phyloP scores from a whole-genome alignment of 768 basidiomycete genomes.

The Agaricus bisporus region DNA sequence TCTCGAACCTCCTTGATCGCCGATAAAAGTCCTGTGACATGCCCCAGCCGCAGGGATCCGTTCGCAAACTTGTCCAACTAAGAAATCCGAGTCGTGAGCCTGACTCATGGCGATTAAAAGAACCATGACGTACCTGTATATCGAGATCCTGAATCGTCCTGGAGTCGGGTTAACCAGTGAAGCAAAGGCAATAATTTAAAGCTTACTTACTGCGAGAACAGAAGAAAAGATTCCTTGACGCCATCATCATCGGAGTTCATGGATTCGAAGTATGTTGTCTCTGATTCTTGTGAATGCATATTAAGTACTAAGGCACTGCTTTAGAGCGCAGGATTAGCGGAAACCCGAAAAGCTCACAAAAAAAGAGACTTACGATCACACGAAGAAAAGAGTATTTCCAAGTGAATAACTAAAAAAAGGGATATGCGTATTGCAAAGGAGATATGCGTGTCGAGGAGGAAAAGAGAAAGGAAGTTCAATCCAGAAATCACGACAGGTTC shows the following conservation, averaged over 20 bases:
- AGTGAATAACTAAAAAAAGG: no score
- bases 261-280: constrained; percentile 1
- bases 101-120: no score
- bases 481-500: no score
- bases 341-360: no score
- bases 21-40: background rate
- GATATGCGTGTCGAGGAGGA: no score
- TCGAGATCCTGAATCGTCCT: constrained; percentile 1
- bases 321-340: background rate
- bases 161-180: background rate
- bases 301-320: no score
- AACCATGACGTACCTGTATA: background rate
- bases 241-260: background rate
- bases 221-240: background rate
- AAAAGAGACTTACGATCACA: no score
- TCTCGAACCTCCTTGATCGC: constrained; percentile 1
- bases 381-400: no score
- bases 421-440: no score
- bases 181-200: background rate
- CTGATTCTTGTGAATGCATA: background rate
- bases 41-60: background rate
- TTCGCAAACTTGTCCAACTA: background rate
- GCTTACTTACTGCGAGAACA: background rate
- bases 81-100: no score
- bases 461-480: no score